phyloP scores from a whole-genome alignment of 768 basidiomycete species.

The Pleurotus eryngii region DNA sequence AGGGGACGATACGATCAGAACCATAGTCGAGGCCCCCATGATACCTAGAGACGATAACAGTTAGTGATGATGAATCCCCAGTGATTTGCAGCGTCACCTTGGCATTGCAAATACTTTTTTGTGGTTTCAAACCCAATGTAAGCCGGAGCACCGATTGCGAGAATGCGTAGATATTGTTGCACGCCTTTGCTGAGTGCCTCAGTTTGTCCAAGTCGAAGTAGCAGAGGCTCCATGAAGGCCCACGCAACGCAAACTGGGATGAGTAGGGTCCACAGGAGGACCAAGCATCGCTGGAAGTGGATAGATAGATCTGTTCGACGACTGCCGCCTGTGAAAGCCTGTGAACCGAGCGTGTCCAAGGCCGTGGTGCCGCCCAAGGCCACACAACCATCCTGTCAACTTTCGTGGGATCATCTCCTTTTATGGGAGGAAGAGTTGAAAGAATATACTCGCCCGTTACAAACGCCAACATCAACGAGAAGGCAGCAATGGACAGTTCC shows the following conservation, averaged over 20 bases:
- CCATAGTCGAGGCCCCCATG: slow-evolving; percentile 66
- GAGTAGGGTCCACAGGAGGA: slow-evolving; percentile 61
- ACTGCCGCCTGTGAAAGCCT: slow-evolving; percentile 66
- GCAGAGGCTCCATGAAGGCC: slow-evolving; percentile 60
- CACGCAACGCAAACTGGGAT: slow-evolving; percentile 62
- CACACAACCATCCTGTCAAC: slow-evolving; percentile 66
- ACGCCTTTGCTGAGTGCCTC: slow-evolving; percentile 54
- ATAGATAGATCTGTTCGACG: slow-evolving; percentile 63
- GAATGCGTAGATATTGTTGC: slow-evolving; percentile 60
- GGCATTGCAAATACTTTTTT: slow-evolving; percentile 79
- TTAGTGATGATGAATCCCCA: neutral
- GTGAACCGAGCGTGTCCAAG: slow-evolving; percentile 74
- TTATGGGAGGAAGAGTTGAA: slow-evolving; percentile 16
- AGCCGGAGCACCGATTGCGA: slow-evolving; percentile 64
- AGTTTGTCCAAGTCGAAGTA: slow-evolving; percentile 63
- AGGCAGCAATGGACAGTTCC: slow-evolving; percentile 68
- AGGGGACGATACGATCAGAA: slow-evolving; percentile 61
- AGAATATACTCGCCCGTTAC: slow-evolving; percentile 64
- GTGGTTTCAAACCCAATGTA: slow-evolving; percentile 75
- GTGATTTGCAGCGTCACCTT: slow-evolving; percentile 39
- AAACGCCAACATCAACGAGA: slow-evolving; percentile 74
- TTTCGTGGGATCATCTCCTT: slow-evolving; percentile 47
- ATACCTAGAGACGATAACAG: slow-evolving; percentile 45
- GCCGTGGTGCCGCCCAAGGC: slow-evolving; percentile 79
- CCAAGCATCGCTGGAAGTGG: slow-evolving; percentile 67